phyloP scores from a whole-genome alignment of 768 basidiomycete genomes.

The Collybiopsis confluens region DNA sequence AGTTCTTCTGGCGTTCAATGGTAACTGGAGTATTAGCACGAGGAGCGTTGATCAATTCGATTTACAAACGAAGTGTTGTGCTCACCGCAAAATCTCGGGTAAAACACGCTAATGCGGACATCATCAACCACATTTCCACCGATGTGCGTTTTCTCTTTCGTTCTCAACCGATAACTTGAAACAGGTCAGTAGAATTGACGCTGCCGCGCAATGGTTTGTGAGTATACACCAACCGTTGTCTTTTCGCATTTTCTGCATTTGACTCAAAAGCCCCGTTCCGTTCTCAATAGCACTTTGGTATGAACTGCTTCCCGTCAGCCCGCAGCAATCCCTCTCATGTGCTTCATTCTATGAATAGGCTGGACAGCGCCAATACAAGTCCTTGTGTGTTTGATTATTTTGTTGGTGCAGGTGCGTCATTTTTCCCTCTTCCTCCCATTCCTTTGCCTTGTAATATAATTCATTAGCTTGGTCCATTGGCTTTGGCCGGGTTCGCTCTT shows the following conservation, averaged over 20 bases:
- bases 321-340: neutral
- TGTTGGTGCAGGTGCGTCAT: slow-evolving; percentile 45
- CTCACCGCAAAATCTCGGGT: slow-evolving; percentile 66
- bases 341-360: slow-evolving; percentile 30
- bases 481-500: slow-evolving; percentile 64
- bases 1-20: slow-evolving; percentile 75
- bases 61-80: slow-evolving; percentile 66
- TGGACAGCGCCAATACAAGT: slow-evolving; percentile 73
- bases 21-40: slow-evolving; percentile 60
- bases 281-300: neutral
- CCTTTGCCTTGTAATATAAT: neutral
- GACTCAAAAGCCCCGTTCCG: neutral
- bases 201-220: slow-evolving; percentile 70
- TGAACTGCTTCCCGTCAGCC: neutral
- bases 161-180: no score
- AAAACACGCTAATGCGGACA: slow-evolving; percentile 53
- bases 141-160: slow-evolving; percentile 43
- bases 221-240: slow-evolving; percentile 23
- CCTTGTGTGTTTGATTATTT: slow-evolving; percentile 52
- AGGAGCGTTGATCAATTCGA: slow-evolving; percentile 60
- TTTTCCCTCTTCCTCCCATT: slow-evolving; percentile 3
- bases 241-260: no score
- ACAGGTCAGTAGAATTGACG: slow-evolving; percentile 54
- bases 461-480: slow-evolving; percentile 67
- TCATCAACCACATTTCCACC: slow-evolving; percentile 60